phyloP scores from a whole-genome alignment of 805 yeast genomes.

The Wickerhamiella alocasiicola region DNA sequence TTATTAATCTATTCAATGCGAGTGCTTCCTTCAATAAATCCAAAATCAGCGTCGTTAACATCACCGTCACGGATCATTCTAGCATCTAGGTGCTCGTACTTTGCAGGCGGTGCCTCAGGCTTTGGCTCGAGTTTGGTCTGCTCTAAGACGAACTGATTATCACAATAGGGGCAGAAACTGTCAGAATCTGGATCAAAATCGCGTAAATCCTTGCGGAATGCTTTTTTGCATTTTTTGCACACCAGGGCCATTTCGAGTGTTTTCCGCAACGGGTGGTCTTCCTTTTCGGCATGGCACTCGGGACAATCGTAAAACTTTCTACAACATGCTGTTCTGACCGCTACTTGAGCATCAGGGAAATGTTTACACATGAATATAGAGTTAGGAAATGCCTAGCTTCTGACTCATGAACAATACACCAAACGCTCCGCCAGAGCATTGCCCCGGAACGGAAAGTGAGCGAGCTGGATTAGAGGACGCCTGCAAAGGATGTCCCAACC shows the following conservation, averaged over 20 bases:
- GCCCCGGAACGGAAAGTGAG: constrained; percentile 97
- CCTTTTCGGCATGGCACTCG: constrained; percentile 24
- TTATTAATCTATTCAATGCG: constrained; percentile 15
- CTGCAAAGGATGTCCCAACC: constrained; percentile 90
- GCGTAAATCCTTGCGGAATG: constrained; percentile 26
- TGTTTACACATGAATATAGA: constrained; percentile 23
- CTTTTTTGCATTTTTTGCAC: constrained; percentile 27
- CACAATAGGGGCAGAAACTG: constrained; percentile 28
- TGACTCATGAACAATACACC: background rate
- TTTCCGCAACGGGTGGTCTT: constrained; percentile 24
- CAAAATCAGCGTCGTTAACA: constrained; percentile 22
- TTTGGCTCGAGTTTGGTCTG: constrained; percentile 9
- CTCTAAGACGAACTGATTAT: constrained; percentile 25
- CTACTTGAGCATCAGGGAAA: constrained; percentile 26
- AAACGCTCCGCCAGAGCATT: constrained; percentile 77
- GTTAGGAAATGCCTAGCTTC: too few relatives aligned
- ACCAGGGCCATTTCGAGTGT: constrained; percentile 25
- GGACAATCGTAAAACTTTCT: constrained; percentile 28
- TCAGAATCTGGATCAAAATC: constrained; percentile 27
- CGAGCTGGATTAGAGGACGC: constrained; percentile 90
- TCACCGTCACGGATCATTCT: constrained; percentile 26
- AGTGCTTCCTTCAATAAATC: constrained; percentile 17
- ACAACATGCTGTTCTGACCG: constrained; percentile 25
- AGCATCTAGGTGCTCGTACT: constrained; percentile 13
- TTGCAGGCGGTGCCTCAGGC: constrained; percentile 13